Evolutionary conservation across 2,329 filamentous ascomycete species (phyloP), one percentile per base, ranked within the genome.

Genomic region (Tetracladium maxilliforme): DNA sequence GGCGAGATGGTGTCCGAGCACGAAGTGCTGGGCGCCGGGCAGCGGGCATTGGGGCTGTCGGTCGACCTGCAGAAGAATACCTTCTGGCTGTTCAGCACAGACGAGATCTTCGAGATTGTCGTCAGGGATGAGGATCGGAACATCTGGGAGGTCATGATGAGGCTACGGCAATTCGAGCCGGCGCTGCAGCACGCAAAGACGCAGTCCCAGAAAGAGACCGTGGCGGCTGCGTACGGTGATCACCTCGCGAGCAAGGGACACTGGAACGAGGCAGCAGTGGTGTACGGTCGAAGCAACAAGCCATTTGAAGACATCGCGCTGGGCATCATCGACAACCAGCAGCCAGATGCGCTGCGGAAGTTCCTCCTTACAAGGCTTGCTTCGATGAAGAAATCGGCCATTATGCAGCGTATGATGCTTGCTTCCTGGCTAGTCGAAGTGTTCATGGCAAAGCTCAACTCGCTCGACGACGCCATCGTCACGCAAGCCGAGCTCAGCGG

Each of bases 371-470:
- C 83, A 0, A 94, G 92, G 51, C 59, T 98, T 16, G 64, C 68
- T 6, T 76, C 70, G 1, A 74, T 84, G 43, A 92, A 84, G 48
- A 92, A 86, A 48, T 68, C 75, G 2, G 73, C 75, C 2, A 60
- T 75, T 16, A 98, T 98, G 86, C 90, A 98, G 51, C 65, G 87
- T 30, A 78, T 81, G 35, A 93, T 98, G 83, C 74, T 95, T 36
- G 81, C 87, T 3, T 86, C 78, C 36, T 98, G 90, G 90, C 65
- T 98, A 21, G 64, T 94, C 7, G 90, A 98, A 49, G 66, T 95
- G 3, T 98, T 87, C 50, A 98, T 98, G 84, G 81, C 84, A 5
- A 94, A 93, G 51, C 64, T 98, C 21, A 94, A 98, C 45, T 77
- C 80, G 4, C 63, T 98, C 4, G 90, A 98, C 43, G 90, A 98